Base-by-base conservation (phyloP, 2,329 filamentous ascomycete species). In the Talaromyces sp. region DNA sequence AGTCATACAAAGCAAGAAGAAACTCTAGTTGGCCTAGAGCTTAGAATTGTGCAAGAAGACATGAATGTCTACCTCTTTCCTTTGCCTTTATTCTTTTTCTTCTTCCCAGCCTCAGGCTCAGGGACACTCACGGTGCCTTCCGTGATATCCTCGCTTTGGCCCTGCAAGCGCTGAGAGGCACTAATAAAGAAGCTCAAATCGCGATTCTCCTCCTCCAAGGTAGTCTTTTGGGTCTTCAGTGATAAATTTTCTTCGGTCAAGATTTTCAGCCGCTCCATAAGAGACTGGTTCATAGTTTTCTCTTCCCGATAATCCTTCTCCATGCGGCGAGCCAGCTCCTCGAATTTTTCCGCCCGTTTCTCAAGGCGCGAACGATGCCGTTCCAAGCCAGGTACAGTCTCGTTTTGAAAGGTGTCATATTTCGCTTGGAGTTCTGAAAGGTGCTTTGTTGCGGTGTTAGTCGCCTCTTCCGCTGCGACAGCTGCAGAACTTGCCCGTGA, bases 171-270 rank as follows among this genome's bases (percentile, higher is more conserved):
- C 73, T 94, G 86, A 71, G 89, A 85, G 0, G 90, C 88, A 17
- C 86, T 89, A 54, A 97, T 93, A 66, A 93, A 96, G 81, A 96
- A 92, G 46, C 81, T 86, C 68, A 97, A 70, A 69, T 97, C 93
- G 13, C 89, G 83, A 68, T 96, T 96, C 70, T 91, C 55, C 61
- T 70, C 57, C 62, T 27, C 24, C 24, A 27, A 27, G 5, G 24
- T 27, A 4, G 24, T 27, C 24, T 27, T 27, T 9, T 27, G 24
- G 9, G 24, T 27, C 24, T 82, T 82, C 3, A 89, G 72, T 36
- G 77, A 78, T 22, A 78, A 77, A 1, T 86, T 72, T 68, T 87
- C 81, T 54, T 78, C 78, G 37, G 82, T 78, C 16, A 90, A 72
- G 60, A 89, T 86, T 58, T 86, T 83, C 58, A 97, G 65, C n/a